A percentile compares a stretch with the other conserved stretches of the same genome.
These are phyloP conservation scores for Taphrina betulina DNA, from an alignment of 1,139 yeast species.

Conservation along the genomic window DNA sequence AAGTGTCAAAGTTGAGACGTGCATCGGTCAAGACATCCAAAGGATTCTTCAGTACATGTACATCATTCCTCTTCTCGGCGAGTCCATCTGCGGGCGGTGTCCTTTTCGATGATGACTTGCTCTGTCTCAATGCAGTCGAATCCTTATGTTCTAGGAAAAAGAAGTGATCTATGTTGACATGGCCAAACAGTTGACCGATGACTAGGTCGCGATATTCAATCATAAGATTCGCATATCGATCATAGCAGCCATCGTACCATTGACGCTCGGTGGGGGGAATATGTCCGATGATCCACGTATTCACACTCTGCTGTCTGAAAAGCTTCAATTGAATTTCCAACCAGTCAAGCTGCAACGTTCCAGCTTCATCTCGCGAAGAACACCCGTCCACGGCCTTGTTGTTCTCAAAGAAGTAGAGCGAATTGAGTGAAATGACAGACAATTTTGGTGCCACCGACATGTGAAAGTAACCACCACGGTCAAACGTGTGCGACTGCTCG, in stretches of 20 bases:
- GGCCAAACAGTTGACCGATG: slow-evolving; percentile 80
- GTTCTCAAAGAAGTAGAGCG: slow-evolving; percentile 68
- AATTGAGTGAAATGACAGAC: slow-evolving; percentile 75
- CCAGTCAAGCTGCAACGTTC: slow-evolving; percentile 75
- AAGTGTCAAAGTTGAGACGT: slow-evolving; percentile 17
- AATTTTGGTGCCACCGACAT: slow-evolving; percentile 75
- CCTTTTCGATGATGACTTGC: not conserved
- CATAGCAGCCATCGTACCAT: slow-evolving; percentile 66
- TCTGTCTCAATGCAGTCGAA: slow-evolving; percentile 40
- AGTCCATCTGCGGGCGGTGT: not conserved
- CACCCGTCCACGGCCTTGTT: slow-evolving; percentile 84
- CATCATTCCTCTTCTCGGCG: slow-evolving; percentile 18
- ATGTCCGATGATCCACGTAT: slow-evolving; percentile 84
- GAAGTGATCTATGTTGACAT: slow-evolving; percentile 85
- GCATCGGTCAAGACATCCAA: slow-evolving; percentile 40
- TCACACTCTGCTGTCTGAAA: slow-evolving; percentile 69
- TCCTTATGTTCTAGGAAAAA: slow-evolving; percentile 69
- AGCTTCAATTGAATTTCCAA: slow-evolving; percentile 71
- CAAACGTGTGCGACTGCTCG: slow-evolving; percentile 71
- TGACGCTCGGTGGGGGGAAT: slow-evolving; percentile 83
- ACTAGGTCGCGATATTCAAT: slow-evolving; percentile 80
- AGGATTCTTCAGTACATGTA: slow-evolving; percentile 11
- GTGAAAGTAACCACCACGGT: slow-evolving; percentile 70
- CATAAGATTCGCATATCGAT: slow-evolving; percentile 73
- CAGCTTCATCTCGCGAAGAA: slow-evolving; percentile 69